A percentile compares a stretch with the other conserved stretches of the same genome.
Evolutionary conservation across 768 basidiomycete genomes (phyloP).

Genomic region (Mycena alexandri): DNA sequence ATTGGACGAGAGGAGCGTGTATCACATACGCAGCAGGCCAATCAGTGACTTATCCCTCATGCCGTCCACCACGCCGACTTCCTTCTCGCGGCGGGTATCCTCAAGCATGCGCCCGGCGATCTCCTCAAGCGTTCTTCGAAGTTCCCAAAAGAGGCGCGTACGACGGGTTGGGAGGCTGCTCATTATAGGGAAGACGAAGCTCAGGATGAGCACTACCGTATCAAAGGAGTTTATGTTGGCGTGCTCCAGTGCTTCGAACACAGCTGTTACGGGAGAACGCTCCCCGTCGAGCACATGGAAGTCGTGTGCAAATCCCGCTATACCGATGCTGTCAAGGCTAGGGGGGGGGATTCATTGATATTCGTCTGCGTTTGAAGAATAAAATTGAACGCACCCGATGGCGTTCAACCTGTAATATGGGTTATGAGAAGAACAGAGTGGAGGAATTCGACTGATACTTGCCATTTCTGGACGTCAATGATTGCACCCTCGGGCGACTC

Average conservation of each 20-base stretch:
- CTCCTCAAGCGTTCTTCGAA: constrained; percentile 21
- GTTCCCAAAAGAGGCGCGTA: constrained; percentile 11
- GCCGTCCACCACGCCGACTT: constrained; percentile 14
- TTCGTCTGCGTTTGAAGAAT: too few relatives aligned
- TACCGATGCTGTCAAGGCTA: constrained; percentile 59
- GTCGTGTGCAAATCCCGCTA: constrained; percentile 60
- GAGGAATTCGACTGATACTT: neutral
- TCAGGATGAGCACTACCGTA: constrained; percentile 25
- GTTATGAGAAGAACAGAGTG: neutral
- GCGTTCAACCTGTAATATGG: constrained; percentile 53
- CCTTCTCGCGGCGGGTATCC: constrained; percentile 29
- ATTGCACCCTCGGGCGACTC: constrained; percentile 32
- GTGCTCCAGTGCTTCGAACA: constrained; percentile 42
- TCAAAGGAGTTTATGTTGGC: neutral
- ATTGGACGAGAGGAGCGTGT: neutral
- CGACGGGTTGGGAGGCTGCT: constrained; percentile 30
- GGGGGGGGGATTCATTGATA: too few relatives aligned
- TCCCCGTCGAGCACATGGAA: constrained; percentile 57
- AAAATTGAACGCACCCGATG: constrained; percentile 47
- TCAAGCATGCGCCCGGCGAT: constrained; percentile 35
- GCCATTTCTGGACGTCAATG: constrained; percentile 55
- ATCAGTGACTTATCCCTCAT: constrained; percentile 28
- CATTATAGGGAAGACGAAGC: constrained; percentile 29
- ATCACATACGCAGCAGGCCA: constrained; percentile 21
- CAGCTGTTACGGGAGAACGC: constrained; percentile 39